A percentile compares a stretch with the other conserved stretches of the same genome.
Conservation (phyloP, 371 early-diverging fungal species). For the Mucor velutinosus region DNA sequence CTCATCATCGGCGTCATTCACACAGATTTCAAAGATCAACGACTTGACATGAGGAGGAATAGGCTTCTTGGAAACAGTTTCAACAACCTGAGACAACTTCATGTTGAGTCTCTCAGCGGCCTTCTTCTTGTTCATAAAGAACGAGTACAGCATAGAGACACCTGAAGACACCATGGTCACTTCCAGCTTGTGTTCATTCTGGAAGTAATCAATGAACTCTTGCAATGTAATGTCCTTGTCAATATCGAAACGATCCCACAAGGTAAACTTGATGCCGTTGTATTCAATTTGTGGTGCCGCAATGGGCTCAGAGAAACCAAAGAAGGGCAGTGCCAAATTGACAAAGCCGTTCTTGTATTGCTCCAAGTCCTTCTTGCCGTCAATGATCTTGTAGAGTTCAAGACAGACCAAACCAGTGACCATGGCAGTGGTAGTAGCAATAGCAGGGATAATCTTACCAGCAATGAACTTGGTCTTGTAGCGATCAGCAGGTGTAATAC, state of each 20-base stretch:
- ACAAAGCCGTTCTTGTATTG: slow-evolving; percentile 99
- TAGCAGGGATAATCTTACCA: slow-evolving; percentile 99
- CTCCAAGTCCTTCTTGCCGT: slow-evolving; percentile 81
- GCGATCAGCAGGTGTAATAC: slow-evolving; percentile 91
- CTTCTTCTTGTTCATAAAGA: slow-evolving; percentile 90
- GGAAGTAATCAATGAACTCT: slow-evolving; percentile 89
- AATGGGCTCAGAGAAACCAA: slow-evolving; percentile 99
- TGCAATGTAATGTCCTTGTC: slow-evolving; percentile 85
- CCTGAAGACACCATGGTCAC: slow-evolving; percentile 96
- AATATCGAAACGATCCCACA: slow-evolving; percentile 98
- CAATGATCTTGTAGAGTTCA: slow-evolving; percentile 95
- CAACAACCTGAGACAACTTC: slow-evolving; percentile 79
- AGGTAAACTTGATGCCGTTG: slow-evolving; percentile 83
- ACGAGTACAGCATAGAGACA: slow-evolving; percentile 92
- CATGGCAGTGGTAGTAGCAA: slow-evolving; percentile 99
- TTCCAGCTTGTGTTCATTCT: slow-evolving; percentile 82
- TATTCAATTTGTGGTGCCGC: slow-evolving; percentile 85
- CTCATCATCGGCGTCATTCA: slow-evolving; percentile 87
- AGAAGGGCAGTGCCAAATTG: slow-evolving; percentile 99
- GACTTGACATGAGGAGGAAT: slow-evolving; percentile 84
- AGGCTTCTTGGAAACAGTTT: slow-evolving; percentile 86
- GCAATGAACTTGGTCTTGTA: slow-evolving; percentile 99
- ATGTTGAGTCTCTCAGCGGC: slow-evolving; percentile 76
- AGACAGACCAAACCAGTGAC: slow-evolving; percentile 98
- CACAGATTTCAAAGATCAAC: slow-evolving; percentile 86